Evolutionary conservation across 306 rosid genomes (phyloP).

Genomic region (Calophaca sinica): DNA sequence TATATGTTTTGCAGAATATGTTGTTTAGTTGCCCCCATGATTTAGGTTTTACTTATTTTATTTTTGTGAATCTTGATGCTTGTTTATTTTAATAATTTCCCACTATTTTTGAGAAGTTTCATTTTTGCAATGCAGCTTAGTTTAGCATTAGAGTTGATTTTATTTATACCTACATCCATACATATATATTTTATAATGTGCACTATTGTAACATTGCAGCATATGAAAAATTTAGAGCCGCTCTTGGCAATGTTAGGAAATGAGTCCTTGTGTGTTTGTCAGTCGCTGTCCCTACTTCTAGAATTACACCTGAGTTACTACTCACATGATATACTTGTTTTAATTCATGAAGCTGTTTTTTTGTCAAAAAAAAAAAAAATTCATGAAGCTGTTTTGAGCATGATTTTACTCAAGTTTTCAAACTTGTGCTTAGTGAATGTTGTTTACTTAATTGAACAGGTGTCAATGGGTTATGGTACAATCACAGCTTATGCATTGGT

Average conservation of each 20-base stretch:
- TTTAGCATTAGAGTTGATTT: no score
- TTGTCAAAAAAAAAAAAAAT: no score
- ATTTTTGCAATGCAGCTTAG: no score
- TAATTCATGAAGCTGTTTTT: constrained; percentile 36
- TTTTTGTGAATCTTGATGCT: no score
- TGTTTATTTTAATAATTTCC: no score
- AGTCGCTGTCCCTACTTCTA: constrained; percentile 34
- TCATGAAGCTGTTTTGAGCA: constrained; percentile 30
- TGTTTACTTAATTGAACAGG: constrained; percentile 55
- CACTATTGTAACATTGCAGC: constrained; percentile 56
- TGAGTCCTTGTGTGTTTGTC: constrained; percentile 84
- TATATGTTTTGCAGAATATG: no score
- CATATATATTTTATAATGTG: constrained; percentile 18
- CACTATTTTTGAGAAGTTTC: no score
- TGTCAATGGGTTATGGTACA: constrained; percentile 90
- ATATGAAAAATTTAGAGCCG: constrained; percentile 83
- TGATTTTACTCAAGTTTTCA: constrained; percentile 23
- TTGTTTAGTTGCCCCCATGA: no score
- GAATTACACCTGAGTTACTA: constrained; percentile 22
- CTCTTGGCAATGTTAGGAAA: constrained; percentile 97
- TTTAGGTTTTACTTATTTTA: no score
- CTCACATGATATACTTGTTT: background rate
- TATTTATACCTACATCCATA: background rate
- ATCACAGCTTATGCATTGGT: constrained; percentile 79
- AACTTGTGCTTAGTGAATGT: background rate